Evolutionary conservation across 176 grass and related monocot species (phyloP), one percentile per base, ranked within the genome.

Genomic region (Oryza glumipatula): DNA sequence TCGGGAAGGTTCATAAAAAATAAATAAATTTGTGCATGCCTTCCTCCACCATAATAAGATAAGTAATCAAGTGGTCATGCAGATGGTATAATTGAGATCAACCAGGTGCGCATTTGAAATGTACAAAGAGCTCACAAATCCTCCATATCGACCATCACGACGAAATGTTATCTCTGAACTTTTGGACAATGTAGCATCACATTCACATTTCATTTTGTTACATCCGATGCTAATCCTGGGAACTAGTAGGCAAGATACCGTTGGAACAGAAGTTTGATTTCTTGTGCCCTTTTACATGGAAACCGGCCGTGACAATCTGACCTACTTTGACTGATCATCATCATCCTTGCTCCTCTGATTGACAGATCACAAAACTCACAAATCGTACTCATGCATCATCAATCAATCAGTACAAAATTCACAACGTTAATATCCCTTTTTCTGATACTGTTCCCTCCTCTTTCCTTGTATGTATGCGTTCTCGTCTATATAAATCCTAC

Each of bases 401-500:
- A 36, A 36, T 36, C 35, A 84, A 77, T 33, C 36, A 48, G n/a
- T 49, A 39, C 45, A 17, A 17, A 76, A 39, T 68, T 76, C 66
- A 52, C 52, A 56, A 56, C 15, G 67, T 13, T 12, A 39, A 26
- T 44, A 43, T 73, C 52, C 41, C 54, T 70, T 61, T 61, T 7
- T 26, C 17, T 21, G 52, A 72, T 76, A 64, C 11, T 11, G 7
- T 6, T 5, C 14, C 21, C 13, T 23, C 16, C 21, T 43, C 48
- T 81, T 85, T 81, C 76, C 51, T 70, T 89, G 9, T 38, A 24
- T 89, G 9, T 38, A 24, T 60, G 19, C 65, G 4, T 16, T 16
- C 32, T 19, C 13, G 21, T 28, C 9, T 61, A 56, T 33, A 14
- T 16, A 46, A 33, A 3, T 17, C 11, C 5, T 65, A 4, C 43